These are phyloP conservation scores for Erucastrum elatum DNA, from an alignment of 345 rosid species.

Conservation along the genomic window DNA sequence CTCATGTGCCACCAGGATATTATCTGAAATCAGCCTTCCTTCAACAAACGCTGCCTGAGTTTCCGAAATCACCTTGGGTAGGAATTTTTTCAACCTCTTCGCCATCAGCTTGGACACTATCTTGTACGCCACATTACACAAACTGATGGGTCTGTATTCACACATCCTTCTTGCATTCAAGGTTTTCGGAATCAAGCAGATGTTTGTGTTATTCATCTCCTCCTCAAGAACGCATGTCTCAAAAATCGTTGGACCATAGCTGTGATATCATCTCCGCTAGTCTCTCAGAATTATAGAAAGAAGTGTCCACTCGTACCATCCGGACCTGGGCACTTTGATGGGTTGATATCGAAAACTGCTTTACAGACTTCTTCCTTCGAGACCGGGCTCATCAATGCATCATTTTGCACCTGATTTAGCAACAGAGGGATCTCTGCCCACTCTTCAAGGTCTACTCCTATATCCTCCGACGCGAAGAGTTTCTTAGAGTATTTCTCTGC, in stretches of 20 bases:
- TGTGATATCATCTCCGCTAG: background rate
- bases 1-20: background rate
- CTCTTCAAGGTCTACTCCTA: background rate
- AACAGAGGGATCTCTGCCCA: background rate
- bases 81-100: background rate
- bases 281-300: background rate
- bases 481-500: background rate
- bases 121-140: background rate
- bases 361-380: background rate
- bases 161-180: background rate
- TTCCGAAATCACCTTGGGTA: background rate
- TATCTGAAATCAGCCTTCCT: background rate
- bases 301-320: background rate
- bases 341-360: background rate
- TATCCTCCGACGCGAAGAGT: background rate
- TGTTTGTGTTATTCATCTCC: background rate
- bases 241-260: background rate
- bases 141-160: background rate
- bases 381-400: background rate
- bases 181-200: background rate
- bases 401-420: background rate
- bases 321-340: background rate
- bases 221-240: background rate
- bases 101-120: background rate
- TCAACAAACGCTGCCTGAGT: background rate